Evolutionary conservation across 2,329 filamentous ascomycete genomes (phyloP).

Genomic region (Anthostomella pinea): DNA sequence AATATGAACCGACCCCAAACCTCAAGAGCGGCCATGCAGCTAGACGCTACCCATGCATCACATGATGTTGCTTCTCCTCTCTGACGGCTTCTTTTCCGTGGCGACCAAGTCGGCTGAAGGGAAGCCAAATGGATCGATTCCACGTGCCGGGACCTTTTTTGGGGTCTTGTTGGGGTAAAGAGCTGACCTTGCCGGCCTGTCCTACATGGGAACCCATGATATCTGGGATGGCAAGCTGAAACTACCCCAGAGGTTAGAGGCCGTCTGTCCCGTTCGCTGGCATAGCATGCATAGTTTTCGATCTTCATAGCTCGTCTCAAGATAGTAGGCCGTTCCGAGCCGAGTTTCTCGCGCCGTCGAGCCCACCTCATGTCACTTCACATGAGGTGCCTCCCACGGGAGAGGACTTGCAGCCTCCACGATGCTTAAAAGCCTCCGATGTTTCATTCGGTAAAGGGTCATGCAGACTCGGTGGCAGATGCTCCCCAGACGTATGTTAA

Average conservation of each 20-base stretch:
- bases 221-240: conserved; percentile 16
- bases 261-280: no score
- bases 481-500: conserved; percentile 1
- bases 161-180: conserved; percentile 14
- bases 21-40: conserved; percentile 9
- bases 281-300: no score
- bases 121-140: conserved; percentile 21
- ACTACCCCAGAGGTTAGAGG: no score
- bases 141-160: conserved; percentile 20
- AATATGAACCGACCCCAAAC: conserved; percentile 10
- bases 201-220: no score
- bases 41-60: conserved; percentile 7
- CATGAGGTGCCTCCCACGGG: conserved; percentile 4
- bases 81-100: conserved; percentile 22
- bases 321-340: no score
- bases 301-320: no score
- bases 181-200: no score
- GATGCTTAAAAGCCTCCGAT: conserved; percentile 28
- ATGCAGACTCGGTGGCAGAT: conserved; percentile 13
- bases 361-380: conserved; percentile 14
- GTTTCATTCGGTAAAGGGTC: conserved; percentile 28
- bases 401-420: conserved; percentile 7
- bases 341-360: no score
- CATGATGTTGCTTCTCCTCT: conserved; percentile 10
- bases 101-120: conserved; percentile 22